Evolutionary conservation across 257 asterid genomes (phyloP).

Genomic region (Coffea eugenioides): DNA sequence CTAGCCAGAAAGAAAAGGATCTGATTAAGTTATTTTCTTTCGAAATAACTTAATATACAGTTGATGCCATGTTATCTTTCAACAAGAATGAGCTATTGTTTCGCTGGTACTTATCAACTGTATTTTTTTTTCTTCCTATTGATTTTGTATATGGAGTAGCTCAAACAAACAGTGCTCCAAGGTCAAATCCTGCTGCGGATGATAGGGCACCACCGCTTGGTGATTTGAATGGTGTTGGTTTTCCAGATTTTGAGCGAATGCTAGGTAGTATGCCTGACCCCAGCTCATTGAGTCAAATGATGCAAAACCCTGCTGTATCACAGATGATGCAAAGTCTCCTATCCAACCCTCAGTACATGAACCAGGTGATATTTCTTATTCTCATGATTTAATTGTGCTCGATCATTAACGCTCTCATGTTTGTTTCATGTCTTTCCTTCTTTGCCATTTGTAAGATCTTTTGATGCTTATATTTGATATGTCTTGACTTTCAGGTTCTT

Average conservation of each 20-base stretch:
- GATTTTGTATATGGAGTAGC: constrained; percentile 41
- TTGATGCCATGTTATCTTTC: too few relatives aligned
- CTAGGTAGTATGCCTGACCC: constrained; percentile 49
- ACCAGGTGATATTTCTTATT: constrained; percentile 38
- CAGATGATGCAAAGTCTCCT: constrained; percentile 50
- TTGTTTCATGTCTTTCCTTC: neutral
- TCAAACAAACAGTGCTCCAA: constrained; percentile 36
- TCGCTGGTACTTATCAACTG: neutral
- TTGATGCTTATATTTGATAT: constrained; percentile 1
- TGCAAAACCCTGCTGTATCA: constrained; percentile 55
- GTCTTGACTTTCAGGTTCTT: constrained; percentile 32
- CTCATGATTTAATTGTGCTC: neutral
- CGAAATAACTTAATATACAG: too few relatives aligned
- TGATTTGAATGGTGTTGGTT: constrained; percentile 44
- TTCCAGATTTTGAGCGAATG: constrained; percentile 40
- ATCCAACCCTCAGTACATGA: constrained; percentile 54
- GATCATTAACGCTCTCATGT: constrained; percentile 1
- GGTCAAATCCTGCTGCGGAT: constrained; percentile 36
- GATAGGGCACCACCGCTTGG: constrained; percentile 31
- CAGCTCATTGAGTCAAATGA: constrained; percentile 40
- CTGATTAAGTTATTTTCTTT: too few relatives aligned
- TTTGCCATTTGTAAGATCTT: neutral
- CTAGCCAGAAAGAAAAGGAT: too few relatives aligned
- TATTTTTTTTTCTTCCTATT: neutral
- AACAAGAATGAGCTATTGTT: neutral